Base-by-base conservation (phyloP, 1,284 basidiomycete species). In the Stygiomarasmius scandens region DNA sequence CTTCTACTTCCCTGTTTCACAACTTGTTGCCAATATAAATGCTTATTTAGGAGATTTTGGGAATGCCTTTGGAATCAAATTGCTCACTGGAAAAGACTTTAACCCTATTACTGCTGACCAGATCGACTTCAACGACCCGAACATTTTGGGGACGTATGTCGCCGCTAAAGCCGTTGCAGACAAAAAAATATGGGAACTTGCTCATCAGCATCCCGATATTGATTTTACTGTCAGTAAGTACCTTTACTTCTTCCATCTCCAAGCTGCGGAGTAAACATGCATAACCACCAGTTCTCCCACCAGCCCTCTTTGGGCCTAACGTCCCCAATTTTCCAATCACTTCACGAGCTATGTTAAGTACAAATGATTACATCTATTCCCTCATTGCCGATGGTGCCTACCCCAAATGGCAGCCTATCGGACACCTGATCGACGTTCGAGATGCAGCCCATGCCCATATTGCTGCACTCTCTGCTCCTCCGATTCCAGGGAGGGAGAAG, bases 181-280 rank as follows among this genome's bases (percentile, higher is more conserved):
- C 19, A 47, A 47, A n/a, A 23, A 19, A 22, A n/a, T 47, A 19
- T 47, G 45, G 45, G 45, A 47, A 23, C 64, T 71, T 36, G 69
- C 64, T 2, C 58, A 63, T 24, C 56, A 59, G 11, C 62, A 71
- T 60, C 68, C 69, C 1, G 49, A 63, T 34, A 27, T 69, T 44
- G 67, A 66, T 52, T 49, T 68, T 46, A 64, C 67, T 23, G 61
- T 65, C 23, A 62, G 69, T 70, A 47, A 58, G 68, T 61, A 32
- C 12, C 6, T n/a, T n/a, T n/a, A n/a, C n/a, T n/a, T n/a, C n/a
- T n/a, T n/a, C n/a, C n/a, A n/a, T n/a, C n/a, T n/a, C n/a, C n/a
- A n/a, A n/a, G n/a, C n/a, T n/a, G n/a, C n/a, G n/a, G n/a, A n/a
- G n/a, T n/a, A n/a, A n/a, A n/a, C n/a, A n/a, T n/a, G n/a, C n/a